phyloP scores from a whole-genome alignment of 164 flowering plant species.

The Tetracentron sinense region DNA sequence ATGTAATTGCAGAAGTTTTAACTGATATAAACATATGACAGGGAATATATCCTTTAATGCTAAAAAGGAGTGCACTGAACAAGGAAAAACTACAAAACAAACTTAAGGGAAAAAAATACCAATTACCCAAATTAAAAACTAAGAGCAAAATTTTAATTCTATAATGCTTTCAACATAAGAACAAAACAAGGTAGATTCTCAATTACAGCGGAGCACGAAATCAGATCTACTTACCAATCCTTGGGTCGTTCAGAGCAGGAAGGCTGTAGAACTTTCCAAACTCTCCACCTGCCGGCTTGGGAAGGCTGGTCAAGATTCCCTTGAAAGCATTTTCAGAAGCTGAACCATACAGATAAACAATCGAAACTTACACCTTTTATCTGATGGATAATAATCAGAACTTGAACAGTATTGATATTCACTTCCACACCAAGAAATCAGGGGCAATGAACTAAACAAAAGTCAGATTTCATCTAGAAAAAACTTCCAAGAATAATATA shows the following conservation, averaged over 20 bases:
- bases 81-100: background rate
- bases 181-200: background rate
- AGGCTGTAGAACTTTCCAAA: slow-evolving; percentile 85
- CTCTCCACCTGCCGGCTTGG: slow-evolving; percentile 90
- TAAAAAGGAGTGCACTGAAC: background rate
- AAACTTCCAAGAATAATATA: no score
- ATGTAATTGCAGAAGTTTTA: background rate
- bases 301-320: slow-evolving; percentile 67
- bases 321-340: slow-evolving; percentile 75
- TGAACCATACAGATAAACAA: slow-evolving; percentile 26
- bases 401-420: no score
- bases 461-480: no score
- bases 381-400: background rate
- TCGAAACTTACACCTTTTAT: background rate
- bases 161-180: background rate
- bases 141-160: no score
- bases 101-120: no score
- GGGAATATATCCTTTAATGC: background rate
- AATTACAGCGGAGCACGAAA: background rate
- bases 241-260: slow-evolving; percentile 80
- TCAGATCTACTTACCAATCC: slow-evolving; percentile 51
- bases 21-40: background rate
- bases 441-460: no score
- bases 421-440: no score
- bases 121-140: no score